Base-by-base conservation (phyloP, 352 stramenopile genomes). In the Globisporangium emineosum region DNA sequence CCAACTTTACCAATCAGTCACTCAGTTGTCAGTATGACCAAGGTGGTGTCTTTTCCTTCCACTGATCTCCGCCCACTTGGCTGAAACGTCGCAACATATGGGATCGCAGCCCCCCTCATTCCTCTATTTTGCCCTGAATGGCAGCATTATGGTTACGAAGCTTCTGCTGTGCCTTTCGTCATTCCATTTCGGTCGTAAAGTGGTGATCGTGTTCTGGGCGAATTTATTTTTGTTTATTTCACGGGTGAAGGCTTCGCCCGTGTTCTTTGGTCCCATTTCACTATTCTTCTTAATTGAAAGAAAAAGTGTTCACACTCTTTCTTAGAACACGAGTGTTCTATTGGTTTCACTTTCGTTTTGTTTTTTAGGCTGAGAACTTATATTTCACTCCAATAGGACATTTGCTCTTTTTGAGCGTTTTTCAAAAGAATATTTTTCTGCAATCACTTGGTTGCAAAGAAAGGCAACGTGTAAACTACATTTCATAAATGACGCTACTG, bases 291-390 rank as follows among this genome's bases (percentile, higher is more conserved):
- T 19, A 45, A 45, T 25, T 50, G 19, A 23, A 27, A 5, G n/a
- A 27, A n/a, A n/a, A n/a, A n/a, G n/a, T n/a, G n/a, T n/a, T n/a
- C n/a, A n/a, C n/a, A n/a, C n/a, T n/a, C n/a, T n/a, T n/a, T n/a
- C n/a, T n/a, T n/a, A n/a, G n/a, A n/a, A n/a, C n/a, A n/a, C n/a
- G n/a, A n/a, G 21, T 29, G n/a, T 13, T 29, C 9, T 25, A 17
- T 52, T 52, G n/a, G 45, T 29, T 52, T 52, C 45, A 52, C 45
- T 51, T 51, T 15, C 9, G n/a, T 29, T 52, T 47, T 47, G 40
- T n/a, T n/a, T n/a, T n/a, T n/a, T n/a, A n/a, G n/a, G n/a, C n/a
- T n/a, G n/a, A n/a, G n/a, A n/a, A n/a, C n/a, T n/a, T n/a, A n/a
- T n/a, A n/a, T n/a, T n/a, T n/a, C n/a, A n/a, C n/a, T n/a, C n/a